Evolutionary conservation across 2,329 filamentous ascomycete genomes (phyloP), one percentile per base, ranked within the genome.

Genomic region (Fusarium duplospermum): DNA sequence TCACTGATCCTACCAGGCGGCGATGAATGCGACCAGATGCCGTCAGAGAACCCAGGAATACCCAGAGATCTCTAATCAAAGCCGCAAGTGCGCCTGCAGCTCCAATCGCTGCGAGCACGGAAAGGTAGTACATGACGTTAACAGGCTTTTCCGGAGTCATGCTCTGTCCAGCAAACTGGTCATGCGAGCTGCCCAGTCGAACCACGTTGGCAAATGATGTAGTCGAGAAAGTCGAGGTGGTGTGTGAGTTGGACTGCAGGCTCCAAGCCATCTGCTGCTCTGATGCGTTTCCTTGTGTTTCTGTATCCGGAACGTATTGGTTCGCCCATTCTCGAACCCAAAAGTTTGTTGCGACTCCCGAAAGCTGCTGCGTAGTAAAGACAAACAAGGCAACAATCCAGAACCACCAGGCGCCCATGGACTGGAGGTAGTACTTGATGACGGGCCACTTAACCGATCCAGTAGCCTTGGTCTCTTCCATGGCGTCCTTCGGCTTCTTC

Each of bases 321-420:
- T 98, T 97, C 18, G 96, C 93, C 96, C 96, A 99, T 81, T 96
- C 88, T 76, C 94, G 90, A 78, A 99, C 97, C 96, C 96, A 99
- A 60, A 98, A 84, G 78, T 96, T 98, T 38, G 95, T 97, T 1
- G 93, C 94, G 3, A 98, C 93, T 27, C 93, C 93, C 5, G 93
- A 93, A 36, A 98, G 82, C 81, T 99, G 96, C 80, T 98, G 95
- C 52, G 93, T 85, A 31, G 88, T 88, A 79, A 99, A 98, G 40
- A 95, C 92, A 6, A 91, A 75, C 16, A 91, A 84, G 22, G 95
- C 93, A 38, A 93, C 85, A 57, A 93, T 82, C 96, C 96, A 99
- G 85, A 97, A 99, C 88, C 94, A 95, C 94, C 95, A 98, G 6
- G 92, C 89, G n/a, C 96, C 96, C 96, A 99, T 99, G 73, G 95